Conservation (phyloP, 208 protist species). For the Strigomonas culicis region DNA sequence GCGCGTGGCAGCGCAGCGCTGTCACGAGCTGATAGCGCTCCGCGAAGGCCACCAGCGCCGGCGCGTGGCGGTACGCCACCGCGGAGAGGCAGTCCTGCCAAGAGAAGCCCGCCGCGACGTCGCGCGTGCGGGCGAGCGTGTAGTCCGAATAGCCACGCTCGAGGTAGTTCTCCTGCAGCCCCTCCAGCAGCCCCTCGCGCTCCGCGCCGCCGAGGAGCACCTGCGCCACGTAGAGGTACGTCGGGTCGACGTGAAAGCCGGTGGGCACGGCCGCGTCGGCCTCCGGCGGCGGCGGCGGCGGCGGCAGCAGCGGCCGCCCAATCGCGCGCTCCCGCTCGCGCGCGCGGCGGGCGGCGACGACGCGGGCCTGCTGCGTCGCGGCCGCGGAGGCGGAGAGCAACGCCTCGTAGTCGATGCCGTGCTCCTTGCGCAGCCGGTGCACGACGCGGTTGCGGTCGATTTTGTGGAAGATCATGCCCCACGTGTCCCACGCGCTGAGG, state of each 20-base stretch:
- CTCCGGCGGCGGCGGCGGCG: background rate
- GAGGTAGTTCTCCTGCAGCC: conserved; percentile 76
- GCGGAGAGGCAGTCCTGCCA: conserved; percentile 48
- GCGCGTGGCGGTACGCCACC: conserved; percentile 29
- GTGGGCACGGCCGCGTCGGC: conserved; percentile 17
- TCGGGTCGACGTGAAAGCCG: conserved; percentile 72
- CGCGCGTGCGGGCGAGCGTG: conserved; percentile 40
- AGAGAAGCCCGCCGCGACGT: conserved; percentile 42
- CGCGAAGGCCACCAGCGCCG: conserved; percentile 32
- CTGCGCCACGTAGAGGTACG: conserved; percentile 56
- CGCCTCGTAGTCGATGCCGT: conserved; percentile 57
- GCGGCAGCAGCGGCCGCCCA: conserved; percentile 1
- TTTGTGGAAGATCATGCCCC: conserved; percentile 40
- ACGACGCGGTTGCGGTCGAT: conserved; percentile 49
- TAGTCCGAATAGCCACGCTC: conserved; percentile 63
- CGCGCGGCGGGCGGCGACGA: conserved; percentile 14
- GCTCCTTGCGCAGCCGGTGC: conserved; percentile 65
- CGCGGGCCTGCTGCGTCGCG: conserved; percentile 15
- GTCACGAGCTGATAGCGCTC: conserved; percentile 46
- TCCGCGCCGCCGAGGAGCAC: conserved; percentile 18
- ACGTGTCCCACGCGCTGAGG: conserved; percentile 38
- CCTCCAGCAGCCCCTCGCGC: conserved; percentile 40
- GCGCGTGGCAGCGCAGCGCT: conserved; percentile 39
- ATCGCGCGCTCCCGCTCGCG: conserved; percentile 22
- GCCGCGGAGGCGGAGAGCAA: conserved; percentile 32